Percentiles rank a stretch among this genome's conserved stretches.
Conservation (phyloP, 495 filamentous ascomycete genomes). For the Platismatia glauca region DNA sequence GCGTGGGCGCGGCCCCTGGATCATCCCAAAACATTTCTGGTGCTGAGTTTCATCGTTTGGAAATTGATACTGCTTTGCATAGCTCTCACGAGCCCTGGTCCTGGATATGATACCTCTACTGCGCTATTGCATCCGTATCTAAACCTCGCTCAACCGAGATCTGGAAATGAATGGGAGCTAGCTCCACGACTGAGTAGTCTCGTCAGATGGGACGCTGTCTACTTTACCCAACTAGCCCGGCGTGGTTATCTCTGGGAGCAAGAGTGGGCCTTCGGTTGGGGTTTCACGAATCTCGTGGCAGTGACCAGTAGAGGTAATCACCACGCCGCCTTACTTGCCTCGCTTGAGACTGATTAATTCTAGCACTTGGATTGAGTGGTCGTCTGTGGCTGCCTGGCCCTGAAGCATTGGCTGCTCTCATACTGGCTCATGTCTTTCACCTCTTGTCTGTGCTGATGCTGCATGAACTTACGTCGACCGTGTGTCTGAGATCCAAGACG, state of each 20-base stretch:
- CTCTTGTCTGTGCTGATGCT: constrained; percentile 63
- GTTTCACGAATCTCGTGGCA: constrained; percentile 47
- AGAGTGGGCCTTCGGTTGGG: constrained; percentile 88
- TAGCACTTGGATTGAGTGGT: constrained; percentile 3
- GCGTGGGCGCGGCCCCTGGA: neutral
- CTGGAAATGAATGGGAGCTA: constrained; percentile 6
- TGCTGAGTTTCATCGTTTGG: constrained; percentile 43
- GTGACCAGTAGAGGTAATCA: constrained; percentile 40
- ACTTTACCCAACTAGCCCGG: constrained; percentile 60
- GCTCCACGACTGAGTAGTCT: constrained; percentile 40
- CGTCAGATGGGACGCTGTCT: constrained; percentile 87
- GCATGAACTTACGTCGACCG: constrained; percentile 44
- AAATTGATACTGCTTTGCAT: constrained; percentile 63
- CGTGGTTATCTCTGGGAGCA: constrained; percentile 82
- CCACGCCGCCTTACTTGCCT: constrained; percentile 2
- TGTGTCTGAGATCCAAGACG: constrained; percentile 24
- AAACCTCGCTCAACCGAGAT: constrained; percentile 1
- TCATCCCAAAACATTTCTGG: constrained; percentile 1
- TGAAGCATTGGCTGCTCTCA: constrained; percentile 45
- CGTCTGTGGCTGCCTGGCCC: constrained; percentile 1
- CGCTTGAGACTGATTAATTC: neutral
- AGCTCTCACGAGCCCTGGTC: constrained; percentile 54
- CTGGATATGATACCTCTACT: constrained; percentile 85
- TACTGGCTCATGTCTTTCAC: constrained; percentile 63
- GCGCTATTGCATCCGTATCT: constrained; percentile 41